Evolutionary conservation across 371 early-diverging fungal genomes (phyloP).

Genomic region (Chytridium lagenaria): DNA sequence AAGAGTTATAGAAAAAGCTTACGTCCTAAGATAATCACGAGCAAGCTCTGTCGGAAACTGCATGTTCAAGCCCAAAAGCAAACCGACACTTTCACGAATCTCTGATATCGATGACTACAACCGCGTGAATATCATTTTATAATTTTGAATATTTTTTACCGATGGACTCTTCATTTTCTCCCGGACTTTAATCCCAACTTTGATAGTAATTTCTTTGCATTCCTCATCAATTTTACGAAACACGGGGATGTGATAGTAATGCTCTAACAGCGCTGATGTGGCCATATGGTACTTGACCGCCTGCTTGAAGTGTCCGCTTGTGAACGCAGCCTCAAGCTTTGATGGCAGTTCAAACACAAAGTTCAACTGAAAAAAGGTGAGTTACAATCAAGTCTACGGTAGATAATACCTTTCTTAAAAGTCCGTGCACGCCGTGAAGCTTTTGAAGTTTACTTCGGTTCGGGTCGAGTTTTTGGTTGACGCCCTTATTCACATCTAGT

Average conservation of each 20-base stretch:
- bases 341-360: constrained; percentile 86
- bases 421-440: constrained; percentile 75
- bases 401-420: constrained; percentile 62
- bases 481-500: constrained; percentile 55
- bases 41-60: constrained; percentile 39
- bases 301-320: constrained; percentile 65
- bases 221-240: constrained; percentile 81
- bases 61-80: constrained; percentile 66
- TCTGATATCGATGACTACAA: constrained; percentile 50
- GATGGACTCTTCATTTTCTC: constrained; percentile 52
- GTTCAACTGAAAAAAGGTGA: constrained; percentile 61
- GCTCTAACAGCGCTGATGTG: constrained; percentile 72
- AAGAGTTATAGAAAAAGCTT: constrained; percentile 4
- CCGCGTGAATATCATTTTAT: no score
- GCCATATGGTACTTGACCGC: constrained; percentile 81
- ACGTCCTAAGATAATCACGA: constrained; percentile 34
- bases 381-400: background rate
- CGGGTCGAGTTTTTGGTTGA: constrained; percentile 68
- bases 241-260: constrained; percentile 73
- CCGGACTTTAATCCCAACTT: constrained; percentile 65
- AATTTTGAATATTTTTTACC: constrained; percentile 38
- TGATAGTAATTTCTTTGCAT: constrained; percentile 71
- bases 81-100: constrained; percentile 61
- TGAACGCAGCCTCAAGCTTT: constrained; percentile 67
- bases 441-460: constrained; percentile 76